Conservation (phyloP, 1,284 basidiomycete species). For the Boletus smithii region DNA sequence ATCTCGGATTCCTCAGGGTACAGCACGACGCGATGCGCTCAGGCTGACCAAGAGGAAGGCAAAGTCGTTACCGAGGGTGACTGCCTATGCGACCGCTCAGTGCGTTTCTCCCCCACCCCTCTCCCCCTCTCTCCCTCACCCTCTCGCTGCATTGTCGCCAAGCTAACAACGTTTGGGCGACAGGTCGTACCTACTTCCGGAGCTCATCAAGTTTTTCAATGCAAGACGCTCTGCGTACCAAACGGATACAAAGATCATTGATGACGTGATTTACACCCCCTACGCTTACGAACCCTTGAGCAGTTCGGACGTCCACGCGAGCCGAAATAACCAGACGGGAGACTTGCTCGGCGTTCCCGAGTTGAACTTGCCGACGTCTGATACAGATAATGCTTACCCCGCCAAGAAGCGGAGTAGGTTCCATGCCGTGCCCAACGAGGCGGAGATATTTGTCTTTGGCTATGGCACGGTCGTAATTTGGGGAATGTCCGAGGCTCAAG, state of each 20-base stretch:
- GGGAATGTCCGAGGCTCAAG: slow-evolving; percentile 94
- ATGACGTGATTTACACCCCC: slow-evolving; percentile 83
- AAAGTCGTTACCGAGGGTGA: slow-evolving; percentile 89
- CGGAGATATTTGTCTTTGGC: slow-evolving; percentile 91
- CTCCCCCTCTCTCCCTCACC: neutral
- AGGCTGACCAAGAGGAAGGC: slow-evolving; percentile 91
- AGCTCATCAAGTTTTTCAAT: slow-evolving; percentile 85
- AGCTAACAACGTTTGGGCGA: neutral
- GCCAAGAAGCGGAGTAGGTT: slow-evolving; percentile 57
- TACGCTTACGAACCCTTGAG: slow-evolving; percentile 60
- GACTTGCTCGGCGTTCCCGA: slow-evolving; percentile 76
- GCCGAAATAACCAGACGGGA: slow-evolving; percentile 39
- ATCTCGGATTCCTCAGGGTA: slow-evolving; percentile 90
- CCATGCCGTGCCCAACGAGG: slow-evolving; percentile 62
- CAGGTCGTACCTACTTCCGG: slow-evolving; percentile 85
- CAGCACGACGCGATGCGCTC: slow-evolving; percentile 87
- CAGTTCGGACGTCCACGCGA: slow-evolving; percentile 30
- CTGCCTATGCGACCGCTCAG: slow-evolving; percentile 93
- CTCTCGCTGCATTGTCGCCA: no score
- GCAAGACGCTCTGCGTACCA: slow-evolving; percentile 79
- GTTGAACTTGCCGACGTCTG: slow-evolving; percentile 37
- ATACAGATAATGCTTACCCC: slow-evolving; percentile 36
- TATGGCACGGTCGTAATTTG: slow-evolving; percentile 95
- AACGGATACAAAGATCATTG: slow-evolving; percentile 78
- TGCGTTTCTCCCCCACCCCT: slow-evolving; percentile 36